Evolutionary conservation across 169 alveolate species (phyloP).

Genomic region (Fabrea salina): DNA sequence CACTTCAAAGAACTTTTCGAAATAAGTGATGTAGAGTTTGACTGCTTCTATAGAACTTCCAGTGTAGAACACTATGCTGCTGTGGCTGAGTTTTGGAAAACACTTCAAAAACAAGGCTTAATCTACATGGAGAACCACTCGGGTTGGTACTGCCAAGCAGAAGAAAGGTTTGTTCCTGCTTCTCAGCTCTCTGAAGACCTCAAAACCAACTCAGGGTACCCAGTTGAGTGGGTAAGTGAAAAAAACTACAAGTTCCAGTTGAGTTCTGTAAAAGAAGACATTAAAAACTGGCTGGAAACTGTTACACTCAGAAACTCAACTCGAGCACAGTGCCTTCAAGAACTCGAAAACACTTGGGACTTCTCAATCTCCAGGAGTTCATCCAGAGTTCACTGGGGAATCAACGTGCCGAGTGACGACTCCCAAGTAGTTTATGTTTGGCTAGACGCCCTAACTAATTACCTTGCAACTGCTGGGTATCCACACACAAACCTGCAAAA

Average conservation of each 20-base stretch:
- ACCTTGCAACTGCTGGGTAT: conserved; percentile 66
- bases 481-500: conserved; percentile 38
- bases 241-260: conserved; percentile 46
- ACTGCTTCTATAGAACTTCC: background rate
- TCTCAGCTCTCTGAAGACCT: conserved; percentile 37
- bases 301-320: no score
- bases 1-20: no score
- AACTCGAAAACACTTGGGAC: no score
- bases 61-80: background rate
- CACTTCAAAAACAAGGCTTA: conserved; percentile 35
- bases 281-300: conserved; percentile 58
- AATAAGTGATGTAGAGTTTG: no score
- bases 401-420: no score
- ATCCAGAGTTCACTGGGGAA: no score
- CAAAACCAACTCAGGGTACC: conserved; percentile 46
- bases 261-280: no score
- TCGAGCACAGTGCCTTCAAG: no score
- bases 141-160: conserved; percentile 55
- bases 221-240: conserved; percentile 40
- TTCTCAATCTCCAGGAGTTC: no score
- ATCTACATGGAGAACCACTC: conserved; percentile 41
- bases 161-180: conserved; percentile 50
- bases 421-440: no score
- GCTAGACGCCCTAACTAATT: conserved; percentile 89
- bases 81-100: conserved; percentile 48